Conservation (phyloP, 179 eudicot species). For the Nepenthes alata region DNA sequence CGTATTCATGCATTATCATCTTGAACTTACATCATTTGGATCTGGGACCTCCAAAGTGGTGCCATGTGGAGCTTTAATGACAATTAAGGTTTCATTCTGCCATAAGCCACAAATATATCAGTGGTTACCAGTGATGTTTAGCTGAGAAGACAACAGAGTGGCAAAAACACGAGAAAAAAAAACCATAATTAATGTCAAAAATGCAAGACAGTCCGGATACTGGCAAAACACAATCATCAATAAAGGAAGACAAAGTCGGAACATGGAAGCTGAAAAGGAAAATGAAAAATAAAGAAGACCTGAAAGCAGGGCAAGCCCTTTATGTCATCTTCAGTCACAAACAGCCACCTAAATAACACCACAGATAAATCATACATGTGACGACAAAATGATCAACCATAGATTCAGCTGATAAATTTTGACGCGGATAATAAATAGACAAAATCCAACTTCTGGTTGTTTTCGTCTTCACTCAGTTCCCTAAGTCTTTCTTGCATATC, state of each 20-base stretch:
- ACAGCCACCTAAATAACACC: conserved; percentile 54
- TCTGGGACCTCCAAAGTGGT: conserved; percentile 94
- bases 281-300: conserved; percentile 23
- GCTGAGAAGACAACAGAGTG: background rate
- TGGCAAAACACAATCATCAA: too few relatives aligned
- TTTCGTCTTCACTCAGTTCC: conserved; percentile 72
- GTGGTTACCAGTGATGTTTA: background rate
- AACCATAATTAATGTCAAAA: background rate
- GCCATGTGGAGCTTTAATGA: conserved; percentile 95
- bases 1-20: background rate
- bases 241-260: background rate
- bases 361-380: background rate
- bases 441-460: conserved; percentile 58
- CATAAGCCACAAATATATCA: conserved; percentile 8
- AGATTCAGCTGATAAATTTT: background rate
- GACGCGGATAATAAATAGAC: conserved; percentile 4
- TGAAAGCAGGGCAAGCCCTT: conserved; percentile 74
- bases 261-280: background rate
- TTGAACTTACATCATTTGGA: conserved; percentile 70
- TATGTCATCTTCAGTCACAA: conserved; percentile 90
- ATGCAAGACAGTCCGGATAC: background rate
- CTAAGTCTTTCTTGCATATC: conserved; percentile 79
- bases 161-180: too few relatives aligned
- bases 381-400: background rate
- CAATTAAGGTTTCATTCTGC: conserved; percentile 86